phyloP scores from a whole-genome alignment of 1,284 basidiomycete species.

The Pterula multifida region DNA sequence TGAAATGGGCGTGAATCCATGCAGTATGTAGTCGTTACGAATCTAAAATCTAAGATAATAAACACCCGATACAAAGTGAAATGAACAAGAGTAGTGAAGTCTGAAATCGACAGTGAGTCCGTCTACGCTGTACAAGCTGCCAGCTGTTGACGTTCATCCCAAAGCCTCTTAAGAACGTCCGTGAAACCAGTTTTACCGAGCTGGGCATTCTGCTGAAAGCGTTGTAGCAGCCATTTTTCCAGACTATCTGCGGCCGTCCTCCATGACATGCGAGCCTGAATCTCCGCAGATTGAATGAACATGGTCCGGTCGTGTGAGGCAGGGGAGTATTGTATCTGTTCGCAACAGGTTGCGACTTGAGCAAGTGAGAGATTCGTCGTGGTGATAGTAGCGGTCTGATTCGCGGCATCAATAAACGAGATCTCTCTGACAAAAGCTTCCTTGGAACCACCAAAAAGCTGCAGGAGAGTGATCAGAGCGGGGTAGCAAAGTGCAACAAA shows the following conservation, averaged over 20 bases:
- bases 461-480: constrained; percentile 8
- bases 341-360: constrained; percentile 81
- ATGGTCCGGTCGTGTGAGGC: constrained; percentile 44
- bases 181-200: constrained; percentile 80
- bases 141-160: constrained; percentile 40
- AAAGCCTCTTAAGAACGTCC: constrained; percentile 67
- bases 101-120: too few relatives aligned
- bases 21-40: not conserved
- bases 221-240: constrained; percentile 73
- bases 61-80: not conserved
- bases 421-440: constrained; percentile 93
- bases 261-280: constrained; percentile 72
- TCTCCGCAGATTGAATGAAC: constrained; percentile 76
- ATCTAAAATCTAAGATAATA: constrained; percentile 1
- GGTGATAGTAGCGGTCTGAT: constrained; percentile 69
- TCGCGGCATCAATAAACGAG: constrained; percentile 78
- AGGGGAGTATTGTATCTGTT: constrained; percentile 81
- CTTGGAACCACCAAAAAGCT: constrained; percentile 84
- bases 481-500: constrained; percentile 2
- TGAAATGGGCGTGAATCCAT: not conserved
- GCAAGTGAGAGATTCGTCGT: constrained; percentile 86
- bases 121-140: constrained; percentile 9
- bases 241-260: constrained; percentile 67
- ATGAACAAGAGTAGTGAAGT: too few relatives aligned
- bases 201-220: constrained; percentile 82